These are phyloP conservation scores for Fusarium avenaceum DNA, from an alignment of 2,329 filamentous ascomycete genomes.

Conservation along the genomic window DNA sequence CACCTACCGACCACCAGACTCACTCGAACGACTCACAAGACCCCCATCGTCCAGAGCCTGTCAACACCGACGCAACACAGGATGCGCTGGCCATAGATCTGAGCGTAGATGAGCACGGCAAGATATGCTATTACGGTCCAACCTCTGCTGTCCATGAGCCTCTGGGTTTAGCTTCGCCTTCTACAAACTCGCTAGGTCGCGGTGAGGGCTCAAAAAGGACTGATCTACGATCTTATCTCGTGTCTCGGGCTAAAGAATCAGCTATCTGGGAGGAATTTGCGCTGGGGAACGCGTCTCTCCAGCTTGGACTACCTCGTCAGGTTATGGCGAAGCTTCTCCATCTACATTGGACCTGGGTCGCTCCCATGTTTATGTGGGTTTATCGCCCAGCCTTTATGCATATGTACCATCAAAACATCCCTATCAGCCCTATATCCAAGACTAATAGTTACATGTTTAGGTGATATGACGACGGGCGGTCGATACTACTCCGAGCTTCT, in stretches of 20 bases:
- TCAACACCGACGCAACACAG: neutral
- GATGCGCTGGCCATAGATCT: neutral
- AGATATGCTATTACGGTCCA: slow-evolving; percentile 15
- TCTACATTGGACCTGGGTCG: slow-evolving; percentile 13
- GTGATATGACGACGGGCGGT: slow-evolving; percentile 7
- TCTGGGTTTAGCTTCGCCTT: neutral
- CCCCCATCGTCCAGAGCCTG: neutral
- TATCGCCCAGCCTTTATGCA: slow-evolving; percentile 16
- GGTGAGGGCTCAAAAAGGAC: neutral
- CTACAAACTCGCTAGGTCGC: slow-evolving; percentile 5
- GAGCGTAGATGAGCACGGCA: slow-evolving; percentile 10
- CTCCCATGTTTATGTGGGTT: slow-evolving; percentile 18
- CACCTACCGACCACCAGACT: neutral
- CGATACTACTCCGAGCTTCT: slow-evolving; percentile 16
- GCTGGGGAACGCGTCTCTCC: neutral
- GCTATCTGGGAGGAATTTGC: slow-evolving; percentile 13
- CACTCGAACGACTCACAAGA: neutral
- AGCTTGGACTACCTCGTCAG: neutral
- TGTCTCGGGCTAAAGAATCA: slow-evolving; percentile 9
- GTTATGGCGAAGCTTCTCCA: slow-evolving; percentile 12
- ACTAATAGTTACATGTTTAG: neutral
- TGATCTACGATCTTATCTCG: neutral
- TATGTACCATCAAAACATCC: neutral
- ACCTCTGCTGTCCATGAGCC: slow-evolving; percentile 14
- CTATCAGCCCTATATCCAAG: rapidly evolving